Base-by-base conservation (phyloP, 352 stramenopile genomes). In the Discostella stelligera region DNA sequence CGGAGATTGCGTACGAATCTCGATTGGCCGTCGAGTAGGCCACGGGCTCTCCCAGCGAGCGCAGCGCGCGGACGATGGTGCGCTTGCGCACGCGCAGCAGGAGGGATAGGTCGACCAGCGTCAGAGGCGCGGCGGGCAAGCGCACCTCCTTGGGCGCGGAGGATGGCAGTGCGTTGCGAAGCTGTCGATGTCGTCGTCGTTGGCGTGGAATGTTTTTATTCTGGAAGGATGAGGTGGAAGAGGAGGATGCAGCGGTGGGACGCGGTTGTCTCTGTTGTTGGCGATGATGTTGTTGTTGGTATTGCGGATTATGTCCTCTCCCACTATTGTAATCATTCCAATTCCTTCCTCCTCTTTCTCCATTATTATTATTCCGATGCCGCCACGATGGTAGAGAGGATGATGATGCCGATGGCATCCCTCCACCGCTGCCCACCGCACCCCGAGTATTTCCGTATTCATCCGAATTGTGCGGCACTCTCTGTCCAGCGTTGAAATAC, bases 1-100 rank as follows among this genome's bases (percentile, higher is more conserved):
- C 3, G 63, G 88, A 70, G n/a, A 91, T 71, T 23, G 44, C 71
- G 67, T 65, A 79, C 0, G 49, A 56, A 44, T 86, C 72, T 73
- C 79, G 52, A 62, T 84, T 76, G 0, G 71, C 63, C 13, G 21
- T 5, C 0, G 25, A 46, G 41, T 84, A 80, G 0, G 67, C 61
- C 7, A 83, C 52, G 3, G 41, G 53, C 53, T 82, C 78, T 14
- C 75, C 68, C 3, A 87, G 50, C 2, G 52, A 48, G 6, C 77
- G 63, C 11, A 87, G 41, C 13, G 53, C 72, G 0, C 64, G 50
- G 7, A 87, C 70, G 7, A 87, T 68, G 0, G 64, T 79, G 9
- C 64, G n/a, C 25, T 79, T 87, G 9, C 59, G 27, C 2, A 82
- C 72, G 13, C 76, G 53, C 1, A 84, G 54, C 18, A 86, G 27